These are phyloP conservation scores for Deinandra increscens DNA, from an alignment of 129 eudicot species.

Conservation along the genomic window DNA sequence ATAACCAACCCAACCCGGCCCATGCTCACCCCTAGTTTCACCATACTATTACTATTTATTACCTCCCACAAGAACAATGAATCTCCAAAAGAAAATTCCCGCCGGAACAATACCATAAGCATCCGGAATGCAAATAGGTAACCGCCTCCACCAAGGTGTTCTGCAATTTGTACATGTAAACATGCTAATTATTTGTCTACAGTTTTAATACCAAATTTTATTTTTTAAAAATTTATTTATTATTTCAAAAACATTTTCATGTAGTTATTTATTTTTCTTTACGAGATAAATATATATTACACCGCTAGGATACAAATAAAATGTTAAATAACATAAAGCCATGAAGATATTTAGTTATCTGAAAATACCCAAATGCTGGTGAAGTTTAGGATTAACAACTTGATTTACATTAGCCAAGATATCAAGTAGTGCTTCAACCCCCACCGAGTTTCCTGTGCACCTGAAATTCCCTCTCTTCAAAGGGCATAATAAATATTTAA, in stretches of 20 bases:
- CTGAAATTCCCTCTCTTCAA: constrained; percentile 82
- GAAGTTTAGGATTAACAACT: constrained; percentile 80
- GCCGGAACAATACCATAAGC: constrained; percentile 96
- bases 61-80: constrained; percentile 99
- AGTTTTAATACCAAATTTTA: neutral
- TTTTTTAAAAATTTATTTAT: neutral
- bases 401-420: constrained; percentile 63
- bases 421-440: constrained; percentile 69
- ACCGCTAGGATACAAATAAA: neutral
- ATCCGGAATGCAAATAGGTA: constrained; percentile 92
- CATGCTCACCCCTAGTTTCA: too few relatives aligned
- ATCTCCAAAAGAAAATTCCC: constrained; percentile 94
- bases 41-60: constrained; percentile 9
- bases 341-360: neutral
- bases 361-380: constrained; percentile 66
- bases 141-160: constrained; percentile 88
- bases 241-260: neutral
- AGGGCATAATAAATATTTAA: constrained; percentile 17
- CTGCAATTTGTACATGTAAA: constrained; percentile 38
- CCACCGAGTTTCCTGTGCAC: constrained; percentile 67
- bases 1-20: too few relatives aligned
- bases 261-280: neutral
- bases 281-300: neutral
- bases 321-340: neutral
- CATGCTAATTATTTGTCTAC: neutral